phyloP scores from a whole-genome alignment of 2,329 filamentous ascomycete species.

The Aspergillus transmontanensis region DNA sequence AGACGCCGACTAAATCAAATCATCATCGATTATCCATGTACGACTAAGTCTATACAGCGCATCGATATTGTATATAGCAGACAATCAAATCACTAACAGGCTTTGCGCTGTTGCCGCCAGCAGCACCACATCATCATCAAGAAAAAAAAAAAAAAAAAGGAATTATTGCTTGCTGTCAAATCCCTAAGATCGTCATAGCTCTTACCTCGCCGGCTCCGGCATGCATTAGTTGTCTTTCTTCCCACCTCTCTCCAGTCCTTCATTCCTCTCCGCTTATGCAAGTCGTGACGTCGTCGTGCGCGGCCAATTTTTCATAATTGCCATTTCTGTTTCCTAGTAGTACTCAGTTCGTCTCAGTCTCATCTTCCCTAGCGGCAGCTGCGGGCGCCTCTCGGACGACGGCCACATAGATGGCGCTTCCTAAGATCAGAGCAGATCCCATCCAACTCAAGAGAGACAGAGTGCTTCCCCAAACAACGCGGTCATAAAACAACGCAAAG shows the following conservation, averaged over 20 bases:
- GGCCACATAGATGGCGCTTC: conserved; percentile 66
- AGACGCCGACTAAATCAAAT: too few relatives aligned
- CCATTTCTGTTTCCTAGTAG: not conserved
- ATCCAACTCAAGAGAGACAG: conserved; percentile 61
- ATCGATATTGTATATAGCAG: not conserved
- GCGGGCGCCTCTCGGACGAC: conserved; percentile 49
- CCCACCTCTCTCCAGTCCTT: conserved; percentile 2
- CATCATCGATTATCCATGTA: not conserved
- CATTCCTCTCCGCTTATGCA: conserved; percentile 1
- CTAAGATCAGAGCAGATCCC: conserved; percentile 66
- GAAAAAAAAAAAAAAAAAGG: too few relatives aligned
- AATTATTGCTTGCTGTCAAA: not conserved
- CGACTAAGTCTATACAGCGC: not conserved
- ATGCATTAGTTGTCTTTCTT: conserved; percentile 1
- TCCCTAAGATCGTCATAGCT: conserved; percentile 14
- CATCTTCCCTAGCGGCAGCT: not conserved
- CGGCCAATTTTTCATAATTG: not conserved
- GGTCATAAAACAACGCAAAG: conserved; percentile 67
- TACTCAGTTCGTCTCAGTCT: not conserved
- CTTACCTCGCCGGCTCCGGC: conserved; percentile 10
- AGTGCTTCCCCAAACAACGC: conserved; percentile 63
- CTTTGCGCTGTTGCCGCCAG: conserved; percentile 1
- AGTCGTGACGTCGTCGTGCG: conserved; percentile 8
- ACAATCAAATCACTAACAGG: not conserved
- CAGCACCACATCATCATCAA: not conserved